Evolutionary conservation across 768 basidiomycete species (phyloP), one percentile per base, ranked within the genome.

Genomic region (Tylopilus sp.): DNA sequence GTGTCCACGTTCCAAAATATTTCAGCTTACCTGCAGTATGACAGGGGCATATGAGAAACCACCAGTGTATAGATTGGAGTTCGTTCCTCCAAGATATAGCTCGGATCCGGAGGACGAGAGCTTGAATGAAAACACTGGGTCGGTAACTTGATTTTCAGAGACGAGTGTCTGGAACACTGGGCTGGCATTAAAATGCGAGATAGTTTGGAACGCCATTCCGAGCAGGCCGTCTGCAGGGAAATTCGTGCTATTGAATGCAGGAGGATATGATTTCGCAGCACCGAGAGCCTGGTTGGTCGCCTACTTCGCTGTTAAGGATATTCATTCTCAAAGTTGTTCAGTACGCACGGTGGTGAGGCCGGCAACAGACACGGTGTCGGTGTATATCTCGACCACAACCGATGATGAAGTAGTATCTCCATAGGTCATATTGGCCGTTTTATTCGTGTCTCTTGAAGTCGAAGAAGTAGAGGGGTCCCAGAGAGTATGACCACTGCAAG

Each of bases 311-410:
- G 30, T 56, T 41, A 61, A 45, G 14, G n/a, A n/a, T n/a, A n/a
- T n/a, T n/a, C n/a, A n/a, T n/a, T n/a, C n/a, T n/a, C n/a, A n/a
- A n/a, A n/a, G 6, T 2, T 3, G 19, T 10, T 11, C 13, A 13
- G 12, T n/a, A 48, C 56, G 13, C 47, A 58, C 61, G 1, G 17
- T n/a, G n/a, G n/a, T 46, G 41, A 38, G 43, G 3, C 44, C 49
- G 3, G 50, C 46, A 14, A 61, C 34, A 9, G n/a, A n/a, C n/a
- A n/a, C n/a, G n/a, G n/a, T 53, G 48, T 81, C 79, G 11, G 49
- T 69, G 57, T 72, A 79, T 43, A 71, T 63, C 13, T 63, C 54
- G 13, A 76, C 78, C 0, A n/a, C n/a, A n/a, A n/a, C n/a, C n/a
- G n/a, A n/a, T n/a, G 47, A 37, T 16, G 72, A 72, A 1, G 52